phyloP scores from a whole-genome alignment of 2,329 filamentous ascomycete species.

The Talaromyces sp. region DNA sequence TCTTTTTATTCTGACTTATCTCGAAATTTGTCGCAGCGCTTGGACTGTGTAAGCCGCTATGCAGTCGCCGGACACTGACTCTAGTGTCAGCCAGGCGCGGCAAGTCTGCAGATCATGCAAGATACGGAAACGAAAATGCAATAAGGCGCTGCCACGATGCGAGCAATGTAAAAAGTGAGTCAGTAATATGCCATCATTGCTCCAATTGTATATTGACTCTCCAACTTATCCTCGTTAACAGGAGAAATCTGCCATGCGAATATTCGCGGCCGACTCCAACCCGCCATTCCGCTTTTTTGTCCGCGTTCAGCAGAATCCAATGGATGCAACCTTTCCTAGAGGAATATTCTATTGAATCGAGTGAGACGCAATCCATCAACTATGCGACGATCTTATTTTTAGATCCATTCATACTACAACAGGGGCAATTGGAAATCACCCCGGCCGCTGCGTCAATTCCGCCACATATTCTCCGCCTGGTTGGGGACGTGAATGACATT shows the following conservation, averaged over 20 bases:
- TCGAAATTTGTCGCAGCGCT: background rate
- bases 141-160: conserved; percentile 20
- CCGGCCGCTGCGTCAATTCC: background rate
- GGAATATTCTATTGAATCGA: background rate
- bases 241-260: conserved; percentile 6
- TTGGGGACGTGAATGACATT: conserved; percentile 16
- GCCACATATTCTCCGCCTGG: background rate
- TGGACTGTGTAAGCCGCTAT: background rate
- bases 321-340: background rate
- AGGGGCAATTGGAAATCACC: conserved; percentile 1
- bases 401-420: background rate
- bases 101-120: conserved; percentile 13
- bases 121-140: conserved; percentile 19
- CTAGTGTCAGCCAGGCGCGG: background rate
- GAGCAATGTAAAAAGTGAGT: conserved; percentile 13
- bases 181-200: background rate
- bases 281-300: background rate
- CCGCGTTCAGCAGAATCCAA: background rate
- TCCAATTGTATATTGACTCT: background rate
- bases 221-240: background rate
- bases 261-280: conserved; percentile 1
- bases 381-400: conserved; percentile 8
- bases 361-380: background rate
- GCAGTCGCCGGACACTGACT: background rate
- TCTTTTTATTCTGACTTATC: background rate